Base-by-base conservation (phyloP, 495 filamentous ascomycete genomes). In the Neurospora sp. region DNA sequence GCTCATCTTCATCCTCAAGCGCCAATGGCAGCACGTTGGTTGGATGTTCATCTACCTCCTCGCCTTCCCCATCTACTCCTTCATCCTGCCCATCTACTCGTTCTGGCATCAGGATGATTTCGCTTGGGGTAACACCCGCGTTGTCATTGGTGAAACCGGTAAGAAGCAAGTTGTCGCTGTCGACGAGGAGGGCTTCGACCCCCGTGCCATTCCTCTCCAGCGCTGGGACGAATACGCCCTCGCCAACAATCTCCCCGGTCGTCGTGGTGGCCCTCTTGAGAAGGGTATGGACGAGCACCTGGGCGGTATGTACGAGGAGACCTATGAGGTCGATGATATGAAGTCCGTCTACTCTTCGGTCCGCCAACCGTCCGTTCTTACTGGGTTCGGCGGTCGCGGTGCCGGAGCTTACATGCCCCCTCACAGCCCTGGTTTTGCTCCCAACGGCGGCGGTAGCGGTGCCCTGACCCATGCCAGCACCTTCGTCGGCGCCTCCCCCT, bases 21-120 rank as follows among this genome's bases (percentile, higher is more conserved):
- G 96, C 15, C 93, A 98, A 82, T 99, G 96, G 96, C 93, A 99
- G 81, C 94, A 97, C 78, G 86, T 99, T 54, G 96, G 96, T 69
- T 99, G 96, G 96, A 98, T 99, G 93, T 91, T 98, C 78, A 98
- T 99, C 78, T 99, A 99, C 81, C 87, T 99, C 75, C 76, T 94
- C 9, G 96, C 96, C 1, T 97, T 92, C 86, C 96, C 96, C 0
- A 91, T 99, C 77, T 97, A 94, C 84, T 94, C 90, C 19, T 94
- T 99, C 78, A 79, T 97, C 72, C 88, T 99, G 8, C 96, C 96
- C 0, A 83, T 99, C 76, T 99, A 98, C 85, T 96, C 96, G 0
- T 99, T 99, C 90, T 99, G 96, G 96, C 95, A 97, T 79, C 94
- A 97, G 81, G 96, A 99, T 83, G 93, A 99, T 83, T 99, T 99